Conservation (phyloP, 169 alveolate genomes). For the Neospora caninum region DNA sequence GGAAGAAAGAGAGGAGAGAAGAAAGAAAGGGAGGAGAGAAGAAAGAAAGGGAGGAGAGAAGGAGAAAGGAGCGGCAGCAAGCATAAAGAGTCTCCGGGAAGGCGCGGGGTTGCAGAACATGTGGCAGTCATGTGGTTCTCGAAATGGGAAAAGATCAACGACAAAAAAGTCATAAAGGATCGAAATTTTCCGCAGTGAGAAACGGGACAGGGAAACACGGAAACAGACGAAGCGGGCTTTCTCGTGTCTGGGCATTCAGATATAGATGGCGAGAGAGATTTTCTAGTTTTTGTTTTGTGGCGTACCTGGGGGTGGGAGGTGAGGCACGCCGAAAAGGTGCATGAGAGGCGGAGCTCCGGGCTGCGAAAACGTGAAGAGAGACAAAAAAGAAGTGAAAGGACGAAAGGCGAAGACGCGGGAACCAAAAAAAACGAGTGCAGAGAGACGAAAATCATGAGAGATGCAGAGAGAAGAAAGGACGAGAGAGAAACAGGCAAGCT, state of each 20-base stretch:
- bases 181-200: neutral
- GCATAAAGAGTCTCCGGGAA: neutral
- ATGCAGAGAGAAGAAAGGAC: neutral
- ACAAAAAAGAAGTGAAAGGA: neutral
- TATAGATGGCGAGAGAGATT: too few species aligned
- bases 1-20: neutral
- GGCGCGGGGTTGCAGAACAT: neutral
- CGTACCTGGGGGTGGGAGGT: neutral
- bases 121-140: neutral
- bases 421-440: neutral
- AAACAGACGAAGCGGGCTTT: too few species aligned
- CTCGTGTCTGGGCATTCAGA: too few species aligned
- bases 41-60: neutral
- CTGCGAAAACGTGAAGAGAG: neutral
- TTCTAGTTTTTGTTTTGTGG: too few species aligned
- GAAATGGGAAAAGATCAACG: neutral
- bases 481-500: neutral
- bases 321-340: neutral
- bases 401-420: neutral
- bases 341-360: neutral
- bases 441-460: neutral
- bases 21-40: neutral
- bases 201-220: too few species aligned
- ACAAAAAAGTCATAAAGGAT: neutral
- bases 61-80: neutral